Evolutionary conservation across 2,329 filamentous ascomycete genomes (phyloP).

Genomic region (Leptosphaerulina australis): DNA sequence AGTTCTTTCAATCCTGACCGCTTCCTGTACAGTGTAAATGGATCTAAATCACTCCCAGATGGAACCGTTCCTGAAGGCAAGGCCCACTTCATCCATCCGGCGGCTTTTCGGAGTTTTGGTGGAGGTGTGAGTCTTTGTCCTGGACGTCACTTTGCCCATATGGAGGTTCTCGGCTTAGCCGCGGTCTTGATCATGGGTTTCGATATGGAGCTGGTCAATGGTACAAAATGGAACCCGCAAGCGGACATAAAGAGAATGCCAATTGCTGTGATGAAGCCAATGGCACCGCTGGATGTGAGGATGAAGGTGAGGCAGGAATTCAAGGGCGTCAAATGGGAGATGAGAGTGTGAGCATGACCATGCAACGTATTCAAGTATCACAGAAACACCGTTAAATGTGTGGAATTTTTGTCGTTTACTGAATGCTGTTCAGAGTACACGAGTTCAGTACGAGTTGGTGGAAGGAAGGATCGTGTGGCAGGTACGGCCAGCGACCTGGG

Average conservation of each 20-base stretch:
- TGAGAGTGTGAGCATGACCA: conserved; percentile 6
- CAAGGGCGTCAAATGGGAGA: conserved; percentile 24
- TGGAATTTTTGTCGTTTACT: neutral
- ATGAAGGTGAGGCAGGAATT: conserved; percentile 24
- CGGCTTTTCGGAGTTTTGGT: conserved; percentile 42
- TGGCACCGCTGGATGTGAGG: conserved; percentile 14
- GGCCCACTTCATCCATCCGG: conserved; percentile 30
- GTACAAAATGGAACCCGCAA: conserved; percentile 24
- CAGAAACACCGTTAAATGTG: neutral
- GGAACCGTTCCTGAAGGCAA: conserved; percentile 21
- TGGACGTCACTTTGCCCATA: conserved; percentile 45
- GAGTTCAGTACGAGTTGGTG: no score
- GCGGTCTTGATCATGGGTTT: conserved; percentile 39
- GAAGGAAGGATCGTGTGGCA: no score
- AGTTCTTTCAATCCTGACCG: conserved; percentile 51
- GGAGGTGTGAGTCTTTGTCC: conserved; percentile 45
- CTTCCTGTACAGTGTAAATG: conserved; percentile 43
- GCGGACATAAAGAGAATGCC: conserved; percentile 28
- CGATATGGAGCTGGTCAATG: conserved; percentile 34
- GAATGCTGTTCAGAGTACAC: no score
- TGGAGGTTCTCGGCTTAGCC: conserved; percentile 40
- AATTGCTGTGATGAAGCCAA: conserved; percentile 29
- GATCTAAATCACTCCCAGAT: conserved; percentile 24
- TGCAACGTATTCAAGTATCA: neutral
- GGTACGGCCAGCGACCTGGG: no score